Evolutionary conservation across 1,139 yeast genomes (phyloP).

Genomic region (Magnusiomyces sp.): DNA sequence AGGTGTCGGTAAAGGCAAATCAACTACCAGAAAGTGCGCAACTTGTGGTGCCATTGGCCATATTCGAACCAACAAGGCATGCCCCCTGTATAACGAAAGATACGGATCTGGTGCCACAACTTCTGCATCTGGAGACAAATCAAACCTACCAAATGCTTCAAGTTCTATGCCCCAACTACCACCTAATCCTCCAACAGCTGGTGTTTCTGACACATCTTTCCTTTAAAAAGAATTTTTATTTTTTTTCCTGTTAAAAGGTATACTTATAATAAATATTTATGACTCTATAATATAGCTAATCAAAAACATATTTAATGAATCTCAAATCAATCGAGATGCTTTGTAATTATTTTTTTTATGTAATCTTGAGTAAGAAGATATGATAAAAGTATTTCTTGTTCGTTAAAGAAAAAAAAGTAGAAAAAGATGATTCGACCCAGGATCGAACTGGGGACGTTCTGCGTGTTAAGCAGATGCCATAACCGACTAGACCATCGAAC

Average conservation of each 20-base stretch:
- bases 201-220: slow-evolving; percentile 4
- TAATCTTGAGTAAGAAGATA: no score
- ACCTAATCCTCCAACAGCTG: slow-evolving; percentile 2
- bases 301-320: no score
- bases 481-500: slow-evolving; percentile 96
- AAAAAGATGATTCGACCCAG: slow-evolving; percentile 77
- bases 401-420: no score
- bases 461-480: slow-evolving; percentile 99
- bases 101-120: slow-evolving; percentile 21
- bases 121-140: background rate
- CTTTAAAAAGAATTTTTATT: slow-evolving; percentile 1
- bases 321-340: no score
- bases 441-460: slow-evolving; percentile 99
- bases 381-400: no score
- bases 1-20: slow-evolving; percentile 38
- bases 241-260: no score
- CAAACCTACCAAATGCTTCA: background rate
- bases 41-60: slow-evolving; percentile 96
- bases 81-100: slow-evolving; percentile 67
- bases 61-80: slow-evolving; percentile 77
- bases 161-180: background rate
- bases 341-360: no score
- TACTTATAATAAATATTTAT: no score
- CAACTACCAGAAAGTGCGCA: slow-evolving; percentile 79
- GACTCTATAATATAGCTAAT: no score